A percentile compares a stretch with the other conserved stretches of the same genome.
Evolutionary conservation across 257 asterid genomes (phyloP).

Genomic region (Fraxinus excelsior): DNA sequence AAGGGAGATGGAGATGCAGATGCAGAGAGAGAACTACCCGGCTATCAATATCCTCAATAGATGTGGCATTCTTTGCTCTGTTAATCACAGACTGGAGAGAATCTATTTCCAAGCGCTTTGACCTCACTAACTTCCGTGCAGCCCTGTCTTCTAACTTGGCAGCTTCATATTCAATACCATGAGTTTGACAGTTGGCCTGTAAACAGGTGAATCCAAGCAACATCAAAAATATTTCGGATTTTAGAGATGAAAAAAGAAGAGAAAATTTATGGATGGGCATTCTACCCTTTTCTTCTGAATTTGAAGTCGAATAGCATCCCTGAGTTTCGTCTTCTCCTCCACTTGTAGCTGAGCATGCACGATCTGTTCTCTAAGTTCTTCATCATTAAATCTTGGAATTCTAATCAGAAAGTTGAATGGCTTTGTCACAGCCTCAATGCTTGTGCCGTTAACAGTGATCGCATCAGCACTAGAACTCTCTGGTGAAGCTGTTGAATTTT

Average conservation of each 20-base stretch:
- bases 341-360: not conserved
- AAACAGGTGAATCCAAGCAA: constrained; percentile 19
- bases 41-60: constrained; percentile 73
- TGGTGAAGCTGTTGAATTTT: constrained; percentile 34
- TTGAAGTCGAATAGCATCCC: not conserved
- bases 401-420: constrained; percentile 67
- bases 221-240: constrained; percentile 12
- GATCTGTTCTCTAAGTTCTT: constrained; percentile 44
- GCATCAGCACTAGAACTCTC: constrained; percentile 39
- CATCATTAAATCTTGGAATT: constrained; percentile 76
- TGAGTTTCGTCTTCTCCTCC: not conserved
- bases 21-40: constrained; percentile 46
- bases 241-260: not conserved
- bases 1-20: too few species aligned
- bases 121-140: constrained; percentile 60
- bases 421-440: constrained; percentile 31
- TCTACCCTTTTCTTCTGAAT: too few species aligned
- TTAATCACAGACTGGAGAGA: constrained; percentile 68
- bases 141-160: constrained; percentile 62
- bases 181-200: constrained; percentile 67
- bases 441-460: constrained; percentile 34
- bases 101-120: constrained; percentile 78
- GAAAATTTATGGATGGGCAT: too few species aligned
- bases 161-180: constrained; percentile 65
- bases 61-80: constrained; percentile 88